Conservation (phyloP, 768 basidiomycete genomes). For the Boletus rufocinnamomeus region DNA sequence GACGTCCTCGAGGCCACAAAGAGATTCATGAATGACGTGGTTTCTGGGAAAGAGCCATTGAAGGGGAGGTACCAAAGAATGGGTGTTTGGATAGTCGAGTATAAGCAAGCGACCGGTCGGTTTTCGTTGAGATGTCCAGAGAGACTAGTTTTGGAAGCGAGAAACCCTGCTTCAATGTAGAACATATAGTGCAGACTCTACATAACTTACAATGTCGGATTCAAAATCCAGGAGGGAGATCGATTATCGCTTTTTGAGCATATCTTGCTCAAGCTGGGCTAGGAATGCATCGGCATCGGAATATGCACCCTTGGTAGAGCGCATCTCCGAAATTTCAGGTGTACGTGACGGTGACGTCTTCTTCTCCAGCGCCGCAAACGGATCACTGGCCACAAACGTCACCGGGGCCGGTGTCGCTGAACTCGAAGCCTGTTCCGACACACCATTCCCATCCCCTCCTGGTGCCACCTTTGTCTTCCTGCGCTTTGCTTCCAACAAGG, state of each 20-base stretch:
- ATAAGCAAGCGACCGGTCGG: conserved; percentile 42
- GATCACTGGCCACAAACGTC: conserved; percentile 38
- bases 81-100: conserved; percentile 45
- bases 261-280: conserved; percentile 64
- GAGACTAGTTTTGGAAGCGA: conserved; percentile 45
- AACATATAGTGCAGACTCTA: not conserved
- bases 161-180: conserved; percentile 11
- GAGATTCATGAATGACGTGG: conserved; percentile 50
- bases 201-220: conserved; percentile 3
- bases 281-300: conserved; percentile 61
- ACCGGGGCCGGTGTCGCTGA: conserved; percentile 1
- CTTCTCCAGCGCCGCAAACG: conserved; percentile 53
- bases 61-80: conserved; percentile 33
- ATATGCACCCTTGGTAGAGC: conserved; percentile 14
- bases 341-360: conserved; percentile 22
- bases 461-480: conserved; percentile 45
- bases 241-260: conserved; percentile 36
- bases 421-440: not conserved
- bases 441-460: conserved; percentile 12
- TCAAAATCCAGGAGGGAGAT: not conserved
- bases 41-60: conserved; percentile 43
- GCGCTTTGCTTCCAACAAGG: conserved; percentile 65
- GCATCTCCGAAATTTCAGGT: conserved; percentile 33
- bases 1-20: conserved; percentile 45
- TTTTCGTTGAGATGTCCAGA: conserved; percentile 54